A percentile compares a stretch with the other conserved stretches of the same genome.
Evolutionary conservation across 2,329 filamentous ascomycete genomes (phyloP).

Genomic region (Aspergillus puulaauensis): DNA sequence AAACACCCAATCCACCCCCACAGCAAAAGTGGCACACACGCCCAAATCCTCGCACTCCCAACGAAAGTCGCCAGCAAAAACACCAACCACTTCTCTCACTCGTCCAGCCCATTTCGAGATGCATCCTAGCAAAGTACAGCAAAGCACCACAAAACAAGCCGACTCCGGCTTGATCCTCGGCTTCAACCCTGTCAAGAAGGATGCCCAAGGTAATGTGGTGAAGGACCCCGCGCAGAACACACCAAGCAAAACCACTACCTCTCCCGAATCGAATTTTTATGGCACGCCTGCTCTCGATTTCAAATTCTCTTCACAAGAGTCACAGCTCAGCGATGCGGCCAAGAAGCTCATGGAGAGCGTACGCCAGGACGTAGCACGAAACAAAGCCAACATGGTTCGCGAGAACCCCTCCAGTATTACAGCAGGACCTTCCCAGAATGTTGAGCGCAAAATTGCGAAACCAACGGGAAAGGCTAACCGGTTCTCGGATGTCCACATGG

Average conservation of each 20-base stretch:
- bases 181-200: conserved; percentile 69
- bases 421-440: conserved; percentile 40
- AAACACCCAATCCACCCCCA: conserved; percentile 14
- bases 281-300: conserved; percentile 49
- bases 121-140: conserved; percentile 83
- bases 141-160: conserved; percentile 69
- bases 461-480: conserved; percentile 75
- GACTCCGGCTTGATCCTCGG: conserved; percentile 81
- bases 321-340: conserved; percentile 50
- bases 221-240: conserved; percentile 37
- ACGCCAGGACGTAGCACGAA: conserved; percentile 68
- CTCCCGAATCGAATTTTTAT: conserved; percentile 33
- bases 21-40: conserved; percentile 18
- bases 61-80: conserved; percentile 12
- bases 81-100: conserved; percentile 55
- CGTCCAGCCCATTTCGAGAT: conserved; percentile 78
- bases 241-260: conserved; percentile 41
- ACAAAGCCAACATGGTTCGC: conserved; percentile 67
- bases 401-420: conserved; percentile 58
- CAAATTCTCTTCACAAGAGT: conserved; percentile 44
- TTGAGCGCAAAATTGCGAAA: conserved; percentile 70
- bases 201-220: conserved; percentile 36
- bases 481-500: conserved; percentile 82
- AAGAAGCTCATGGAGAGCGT: conserved; percentile 64
- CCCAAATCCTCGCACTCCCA: conserved; percentile 20